A percentile compares a stretch with the other conserved stretches of the same genome.
Conservation (phyloP, 306 rosid species). For the Glycine tomentella region DNA sequence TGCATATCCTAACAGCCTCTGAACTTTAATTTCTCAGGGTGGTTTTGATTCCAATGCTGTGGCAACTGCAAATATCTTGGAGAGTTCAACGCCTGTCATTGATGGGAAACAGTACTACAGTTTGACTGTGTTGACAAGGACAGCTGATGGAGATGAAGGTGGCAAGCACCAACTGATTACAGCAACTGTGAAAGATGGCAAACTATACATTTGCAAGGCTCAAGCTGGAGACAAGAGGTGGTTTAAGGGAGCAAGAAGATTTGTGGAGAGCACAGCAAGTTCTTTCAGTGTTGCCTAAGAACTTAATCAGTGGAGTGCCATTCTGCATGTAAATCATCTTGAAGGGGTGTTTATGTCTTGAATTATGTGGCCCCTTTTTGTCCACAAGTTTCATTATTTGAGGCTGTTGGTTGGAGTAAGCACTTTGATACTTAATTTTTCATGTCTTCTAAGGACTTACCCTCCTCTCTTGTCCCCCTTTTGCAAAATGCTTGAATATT, state of each 20-base stretch:
- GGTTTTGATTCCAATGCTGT: constrained; percentile 85
- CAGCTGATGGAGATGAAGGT: constrained; percentile 98
- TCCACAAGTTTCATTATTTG: constrained; percentile 45
- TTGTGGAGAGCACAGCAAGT: constrained; percentile 72
- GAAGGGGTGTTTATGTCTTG: constrained; percentile 47
- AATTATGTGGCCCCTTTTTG: constrained; percentile 45
- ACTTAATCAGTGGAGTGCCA: constrained; percentile 1
- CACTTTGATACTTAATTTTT: constrained; percentile 47
- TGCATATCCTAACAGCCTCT: constrained; percentile 32
- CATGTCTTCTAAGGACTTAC: constrained; percentile 30
- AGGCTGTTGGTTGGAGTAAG: constrained; percentile 58
- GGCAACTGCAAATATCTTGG: constrained; percentile 87
- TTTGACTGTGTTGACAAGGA: constrained; percentile 85
- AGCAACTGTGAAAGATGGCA: constrained; percentile 83
- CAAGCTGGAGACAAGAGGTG: constrained; percentile 99
- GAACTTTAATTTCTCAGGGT: constrained; percentile 64
- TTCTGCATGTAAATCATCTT: constrained; percentile 63
- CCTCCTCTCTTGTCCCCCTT: not conserved
- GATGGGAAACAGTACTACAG: constrained; percentile 71
- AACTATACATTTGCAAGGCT: constrained; percentile 92
- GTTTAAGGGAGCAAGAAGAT: constrained; percentile 95
- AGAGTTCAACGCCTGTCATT: constrained; percentile 48
- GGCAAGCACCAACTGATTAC: constrained; percentile 92
- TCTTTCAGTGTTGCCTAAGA: constrained; percentile 93
- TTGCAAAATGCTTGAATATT: not conserved